Conservation (phyloP, 1,284 basidiomycete genomes). For the Omphalotus olearius region DNA sequence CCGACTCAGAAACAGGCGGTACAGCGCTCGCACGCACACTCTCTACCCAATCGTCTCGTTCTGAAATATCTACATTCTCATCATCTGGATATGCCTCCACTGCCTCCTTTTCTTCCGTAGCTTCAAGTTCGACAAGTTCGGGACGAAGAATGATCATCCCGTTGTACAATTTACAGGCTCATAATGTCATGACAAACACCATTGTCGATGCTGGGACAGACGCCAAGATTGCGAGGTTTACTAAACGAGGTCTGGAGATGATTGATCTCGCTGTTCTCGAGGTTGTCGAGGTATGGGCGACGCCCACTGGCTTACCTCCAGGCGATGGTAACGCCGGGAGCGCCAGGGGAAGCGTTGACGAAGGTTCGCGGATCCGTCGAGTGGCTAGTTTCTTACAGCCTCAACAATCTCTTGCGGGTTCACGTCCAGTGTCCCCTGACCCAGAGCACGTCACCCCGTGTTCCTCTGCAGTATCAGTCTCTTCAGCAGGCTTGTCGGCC, state of each 20-base stretch:
- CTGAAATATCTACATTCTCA: slow-evolving; percentile 29
- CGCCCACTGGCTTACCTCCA: background rate
- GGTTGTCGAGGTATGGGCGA: slow-evolving; percentile 73
- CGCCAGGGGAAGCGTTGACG: slow-evolving; percentile 7
- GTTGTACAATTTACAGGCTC: slow-evolving; percentile 89
- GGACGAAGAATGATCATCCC: slow-evolving; percentile 81
- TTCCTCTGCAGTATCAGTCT: slow-evolving; percentile 28
- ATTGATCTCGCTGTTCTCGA: slow-evolving; percentile 76
- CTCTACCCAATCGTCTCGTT: slow-evolving; percentile 16
- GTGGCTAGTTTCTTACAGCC: background rate
- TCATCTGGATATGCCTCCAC: slow-evolving; percentile 37
- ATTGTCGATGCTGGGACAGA: slow-evolving; percentile 94
- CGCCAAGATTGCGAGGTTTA: slow-evolving; percentile 89
- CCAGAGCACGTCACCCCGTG: slow-evolving; percentile 4
- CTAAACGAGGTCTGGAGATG: slow-evolving; percentile 81
- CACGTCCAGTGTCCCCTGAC: slow-evolving; percentile 3
- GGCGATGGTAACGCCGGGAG: background rate
- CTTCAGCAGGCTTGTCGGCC: slow-evolving; percentile 36
- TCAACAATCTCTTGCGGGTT: background rate
- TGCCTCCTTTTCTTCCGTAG: slow-evolving; percentile 49
- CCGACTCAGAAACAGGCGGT: background rate
- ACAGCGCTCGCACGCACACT: slow-evolving; percentile 14
- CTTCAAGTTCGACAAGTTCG: slow-evolving; percentile 34
- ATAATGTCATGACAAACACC: slow-evolving; percentile 89
- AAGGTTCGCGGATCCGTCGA: background rate